Base-by-base conservation (phyloP, 352 stramenopile species). In the Globisporangium radiosum region DNA sequence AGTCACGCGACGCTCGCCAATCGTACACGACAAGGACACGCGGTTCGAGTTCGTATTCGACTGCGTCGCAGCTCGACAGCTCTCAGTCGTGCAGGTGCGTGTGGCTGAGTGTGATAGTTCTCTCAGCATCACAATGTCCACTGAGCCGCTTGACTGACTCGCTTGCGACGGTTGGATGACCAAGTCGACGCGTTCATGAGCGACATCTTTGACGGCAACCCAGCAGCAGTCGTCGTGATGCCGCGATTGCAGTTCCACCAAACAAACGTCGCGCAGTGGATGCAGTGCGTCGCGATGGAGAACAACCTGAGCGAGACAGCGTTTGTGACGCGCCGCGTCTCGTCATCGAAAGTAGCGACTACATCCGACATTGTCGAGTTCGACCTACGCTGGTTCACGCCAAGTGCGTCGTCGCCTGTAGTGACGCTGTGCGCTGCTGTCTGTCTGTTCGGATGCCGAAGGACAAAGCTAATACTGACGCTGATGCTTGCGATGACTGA, bases 251-350 rank as follows among this genome's bases (percentile, higher is more conserved):
- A 56, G 47, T 90, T 74, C 59, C 64, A 72, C 49, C 72, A 76
- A 8, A 0, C 56, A 0, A 52, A 15, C 0, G 72, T 64, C 7
- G 50, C 62, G 2, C 17, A 68, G 17, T 87, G 76, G 76, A 89
- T 89, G 79, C 75, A 83, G 47, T 72, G 64, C 10, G 85, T 98
- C 19, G 92, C 87, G 25, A 77, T 76, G 53, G 89, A 98, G 68
- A 96, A 97, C 60, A 97, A 98, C 62, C 63, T 98, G 25, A 90
- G 81, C 40, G 89, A 98, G 68, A 98, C 94, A 14, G 92, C 90
- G 11, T 98, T 90, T 70, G 64, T 92, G 58, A 86, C 70, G 14
- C 67, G 48, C 40, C 65, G 71, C 13, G 1, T 11, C 40, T 19
- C 17, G 17, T 19, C 17, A 19, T 19, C 17, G 17, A 11, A 44